Evolutionary conservation across 2,329 filamentous ascomycete species (phyloP).

Genomic region (Pseudocercospora eumusae): DNA sequence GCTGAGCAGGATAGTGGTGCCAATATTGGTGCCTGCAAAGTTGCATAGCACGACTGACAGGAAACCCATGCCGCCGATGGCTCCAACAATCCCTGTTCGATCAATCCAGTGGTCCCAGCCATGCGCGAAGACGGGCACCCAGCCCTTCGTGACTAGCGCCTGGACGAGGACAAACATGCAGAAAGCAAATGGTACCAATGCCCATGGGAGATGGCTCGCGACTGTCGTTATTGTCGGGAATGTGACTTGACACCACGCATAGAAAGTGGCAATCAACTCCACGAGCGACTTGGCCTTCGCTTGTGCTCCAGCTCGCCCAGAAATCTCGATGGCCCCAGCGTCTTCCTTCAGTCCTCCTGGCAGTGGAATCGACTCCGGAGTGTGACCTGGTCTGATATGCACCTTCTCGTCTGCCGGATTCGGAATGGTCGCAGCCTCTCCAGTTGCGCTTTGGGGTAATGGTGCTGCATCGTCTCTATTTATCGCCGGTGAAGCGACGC

Average conservation of each 20-base stretch:
- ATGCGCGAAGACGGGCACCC: constrained; percentile 71
- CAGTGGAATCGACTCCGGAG: background rate
- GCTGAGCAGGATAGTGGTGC: constrained; percentile 71
- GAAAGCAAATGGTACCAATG: constrained; percentile 70
- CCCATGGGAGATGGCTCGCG: constrained; percentile 64
- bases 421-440: background rate
- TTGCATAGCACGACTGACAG: constrained; percentile 68
- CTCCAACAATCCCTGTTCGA: constrained; percentile 68
- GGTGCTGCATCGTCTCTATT: background rate
- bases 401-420: background rate
- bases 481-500: background rate
- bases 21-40: constrained; percentile 77
- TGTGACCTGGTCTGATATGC: background rate
- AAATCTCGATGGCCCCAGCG: background rate
- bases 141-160: constrained; percentile 70
- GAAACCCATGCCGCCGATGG: constrained; percentile 72
- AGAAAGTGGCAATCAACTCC: constrained; percentile 31
- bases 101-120: constrained; percentile 73
- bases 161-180: constrained; percentile 76
- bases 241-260: constrained; percentile 66
- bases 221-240: constrained; percentile 71
- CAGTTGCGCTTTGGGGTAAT: background rate
- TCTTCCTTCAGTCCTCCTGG: background rate
- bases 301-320: background rate
- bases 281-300: background rate